Evolutionary conservation across 495 filamentous ascomycete genomes (phyloP).

Genomic region (Xylaria palmicola): DNA sequence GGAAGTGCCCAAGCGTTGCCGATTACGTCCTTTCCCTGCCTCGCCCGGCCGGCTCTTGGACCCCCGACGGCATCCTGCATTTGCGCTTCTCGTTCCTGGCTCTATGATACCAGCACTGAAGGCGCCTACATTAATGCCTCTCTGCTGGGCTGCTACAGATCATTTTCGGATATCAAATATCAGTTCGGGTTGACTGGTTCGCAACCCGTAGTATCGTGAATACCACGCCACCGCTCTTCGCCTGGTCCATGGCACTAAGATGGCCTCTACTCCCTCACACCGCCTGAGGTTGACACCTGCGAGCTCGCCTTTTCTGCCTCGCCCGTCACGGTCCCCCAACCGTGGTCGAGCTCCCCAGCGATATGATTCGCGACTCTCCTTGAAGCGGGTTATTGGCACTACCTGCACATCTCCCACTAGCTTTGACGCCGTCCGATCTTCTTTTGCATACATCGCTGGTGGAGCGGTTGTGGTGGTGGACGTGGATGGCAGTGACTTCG

Average conservation of each 20-base stretch:
- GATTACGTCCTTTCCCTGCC: background rate
- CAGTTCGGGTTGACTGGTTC: slow-evolving; percentile 14
- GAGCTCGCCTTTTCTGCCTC: slow-evolving; percentile 69
- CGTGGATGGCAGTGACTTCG: slow-evolving; percentile 69
- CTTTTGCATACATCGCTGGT: slow-evolving; percentile 88
- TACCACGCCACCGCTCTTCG: slow-evolving; percentile 4
- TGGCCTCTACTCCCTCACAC: slow-evolving; percentile 59
- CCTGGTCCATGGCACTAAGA: slow-evolving; percentile 53
- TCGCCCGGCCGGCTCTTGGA: background rate
- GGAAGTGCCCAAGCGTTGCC: no score
- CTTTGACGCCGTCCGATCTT: slow-evolving; percentile 76
- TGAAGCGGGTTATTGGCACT: slow-evolving; percentile 84
- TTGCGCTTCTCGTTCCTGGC: background rate
- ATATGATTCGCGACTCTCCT: slow-evolving; percentile 59
- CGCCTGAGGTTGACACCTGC: slow-evolving; percentile 76
- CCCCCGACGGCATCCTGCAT: background rate
- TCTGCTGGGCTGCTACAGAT: slow-evolving; percentile 19
- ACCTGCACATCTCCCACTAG: slow-evolving; percentile 81
- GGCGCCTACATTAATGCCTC: slow-evolving; percentile 21
- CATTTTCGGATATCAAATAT: slow-evolving; percentile 25
- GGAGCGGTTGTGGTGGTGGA: slow-evolving; percentile 90
- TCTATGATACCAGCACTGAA: background rate
- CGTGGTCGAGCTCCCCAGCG: slow-evolving; percentile 42
- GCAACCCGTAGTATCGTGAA: no score
- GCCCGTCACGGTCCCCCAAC: slow-evolving; percentile 61